Evolutionary conservation across 2,329 filamentous ascomycete genomes (phyloP), one percentile per base, ranked within the genome.

Genomic region (Xylariaceae sp.): DNA sequence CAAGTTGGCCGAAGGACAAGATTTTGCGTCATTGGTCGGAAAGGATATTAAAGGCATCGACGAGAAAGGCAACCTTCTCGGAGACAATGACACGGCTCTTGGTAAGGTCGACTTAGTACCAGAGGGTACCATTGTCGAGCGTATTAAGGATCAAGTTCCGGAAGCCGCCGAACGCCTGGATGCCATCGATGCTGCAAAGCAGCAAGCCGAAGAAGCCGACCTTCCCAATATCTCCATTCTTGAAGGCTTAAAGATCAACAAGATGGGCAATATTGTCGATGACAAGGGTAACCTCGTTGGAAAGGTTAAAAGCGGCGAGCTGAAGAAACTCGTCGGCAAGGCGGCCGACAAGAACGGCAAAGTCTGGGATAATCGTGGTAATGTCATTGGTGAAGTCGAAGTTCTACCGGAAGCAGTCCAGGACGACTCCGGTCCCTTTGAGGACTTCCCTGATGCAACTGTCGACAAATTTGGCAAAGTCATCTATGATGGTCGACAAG

Each of bases 31-130:
- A 56, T 28, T 70, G 11, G 73, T 80, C 12, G 83, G 87, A 60
- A 87, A 86, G 61, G 83, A 87, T 16, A 80, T 86, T 56, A 87
- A 87, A 75, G 88, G 87, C 72, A 76, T 86, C 64, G 87, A 88
- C 62, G 81, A 80, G 56, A 78, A 87, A 71, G 86, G 86, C 17
- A 86, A 88, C 66, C 83, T 88, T 53, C 78, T 87, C 67, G 85
- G 87, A 69, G 84, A 80, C 69, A 81, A 84, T 41, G 85, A 86
- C 40, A 85, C 86, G 39, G 78, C 88, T 61, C 79, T 88, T 59
- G 86, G 86, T 34, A 82, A 82, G 61, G 83, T 86, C 61, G 77
- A 83, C 65, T 76, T 79, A 14, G 73, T 82, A 4, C 77, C 79
- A 8, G 76, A 79, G 63, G 71, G 74, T 21, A 71, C 76, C 28